Base-by-base conservation (phyloP, 108 stramenopile genomes). In the Aureococcus anophagefferens region DNA sequence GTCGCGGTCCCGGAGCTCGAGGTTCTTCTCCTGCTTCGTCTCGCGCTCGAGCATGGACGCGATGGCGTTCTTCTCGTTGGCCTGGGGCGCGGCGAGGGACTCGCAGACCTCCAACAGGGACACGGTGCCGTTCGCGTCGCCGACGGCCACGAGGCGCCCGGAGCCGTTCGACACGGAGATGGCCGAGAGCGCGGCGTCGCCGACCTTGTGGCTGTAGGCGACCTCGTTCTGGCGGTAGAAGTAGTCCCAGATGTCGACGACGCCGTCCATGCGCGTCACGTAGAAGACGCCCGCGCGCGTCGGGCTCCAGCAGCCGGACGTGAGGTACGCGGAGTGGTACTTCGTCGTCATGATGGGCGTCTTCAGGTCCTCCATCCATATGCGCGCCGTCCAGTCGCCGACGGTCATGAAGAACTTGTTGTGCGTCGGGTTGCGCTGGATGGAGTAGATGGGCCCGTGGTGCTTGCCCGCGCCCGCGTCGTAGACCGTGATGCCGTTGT, bases 261-360 rank as follows among this genome's bases (percentile, higher is more conserved):
- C 86, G 29, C 92, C 92, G 71, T 91, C 90, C 80, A 82, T 79
- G 40, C 90, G 80, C 63, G 89, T 89, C 30, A 90, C 87, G 73
- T 87, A 93, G 72, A 93, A 91, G n/a, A 93, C 89, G 37, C 90
- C 90, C 30, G 92, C 87, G 15, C 92, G 84, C 33, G 90, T 89
- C 4, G 92, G 90, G 29, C 84, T 86, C 89, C 90, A 93, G 80
- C 90, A 91, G 21, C 90, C 92, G 63, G 76, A 70, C 17, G 89
- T 93, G 33, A 93, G 71, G 77, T 89, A 90, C 30, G 85, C 84
- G 32, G 70, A 51, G 75, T 88, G 87, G 75, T 90, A 91, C 69
- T 70, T 80, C 29, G 90, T 91, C 51, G 90, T 91, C 34, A 90
- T 86, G 69, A 93, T 89, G 37, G 91, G 90, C 59, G 89, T 89